Evolutionary conservation across 139 green algal genomes (phyloP).

Genomic region (Tetraselmis chui): DNA sequence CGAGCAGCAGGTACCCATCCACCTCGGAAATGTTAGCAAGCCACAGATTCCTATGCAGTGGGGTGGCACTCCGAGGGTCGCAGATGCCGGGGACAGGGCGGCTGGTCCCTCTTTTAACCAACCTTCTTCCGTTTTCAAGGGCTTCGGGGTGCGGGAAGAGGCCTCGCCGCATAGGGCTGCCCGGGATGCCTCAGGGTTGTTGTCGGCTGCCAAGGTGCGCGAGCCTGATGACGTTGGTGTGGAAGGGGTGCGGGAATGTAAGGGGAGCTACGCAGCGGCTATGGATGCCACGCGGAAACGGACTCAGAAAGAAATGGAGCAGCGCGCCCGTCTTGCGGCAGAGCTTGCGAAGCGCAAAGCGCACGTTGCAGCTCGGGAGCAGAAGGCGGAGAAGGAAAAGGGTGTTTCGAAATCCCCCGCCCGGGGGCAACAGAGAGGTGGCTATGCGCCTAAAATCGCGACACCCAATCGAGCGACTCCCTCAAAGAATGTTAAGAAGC

Average conservation of each 20-base stretch:
- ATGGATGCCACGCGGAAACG: not conserved
- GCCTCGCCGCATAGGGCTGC: too few species aligned
- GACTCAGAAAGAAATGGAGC: not conserved
- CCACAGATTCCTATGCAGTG: not conserved
- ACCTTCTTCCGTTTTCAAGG: too few species aligned
- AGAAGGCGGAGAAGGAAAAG: not conserved
- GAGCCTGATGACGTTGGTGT: not conserved
- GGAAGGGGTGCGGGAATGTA: not conserved
- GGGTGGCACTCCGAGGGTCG: not conserved
- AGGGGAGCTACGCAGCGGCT: not conserved
- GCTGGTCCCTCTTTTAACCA: too few species aligned
- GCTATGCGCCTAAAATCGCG: not conserved
- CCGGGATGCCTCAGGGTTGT: too few species aligned
- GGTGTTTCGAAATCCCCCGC: too few species aligned
- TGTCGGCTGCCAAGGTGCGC: not conserved
- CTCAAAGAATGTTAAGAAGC: not conserved
- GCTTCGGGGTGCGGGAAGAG: too few species aligned
- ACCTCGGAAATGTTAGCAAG: too few species aligned
- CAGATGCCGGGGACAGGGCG: not conserved
- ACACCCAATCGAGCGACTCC: not conserved
- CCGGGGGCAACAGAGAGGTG: too few species aligned
- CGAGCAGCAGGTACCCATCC: too few species aligned
- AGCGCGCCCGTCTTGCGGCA: not conserved
- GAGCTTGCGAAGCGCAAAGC: not conserved
- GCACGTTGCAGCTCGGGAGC: not conserved